These are phyloP conservation scores for Porpolomopsis calyptriformis DNA, from an alignment of 768 basidiomycete genomes.

Conservation along the genomic window DNA sequence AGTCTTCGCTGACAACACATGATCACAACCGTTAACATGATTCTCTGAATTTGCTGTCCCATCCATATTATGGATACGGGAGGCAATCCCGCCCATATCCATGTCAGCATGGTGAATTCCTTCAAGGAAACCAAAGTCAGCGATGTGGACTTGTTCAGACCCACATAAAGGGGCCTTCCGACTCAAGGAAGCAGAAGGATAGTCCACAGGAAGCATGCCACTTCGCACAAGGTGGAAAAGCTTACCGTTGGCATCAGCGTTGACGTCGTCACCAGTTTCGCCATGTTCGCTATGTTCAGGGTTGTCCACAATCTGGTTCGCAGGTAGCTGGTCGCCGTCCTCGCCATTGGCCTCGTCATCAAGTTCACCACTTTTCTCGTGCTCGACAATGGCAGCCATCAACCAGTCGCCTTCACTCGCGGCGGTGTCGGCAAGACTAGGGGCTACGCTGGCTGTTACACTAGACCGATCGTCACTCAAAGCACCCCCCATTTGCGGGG, in stretches of 20 bases:
- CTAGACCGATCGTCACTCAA: conserved; percentile 48
- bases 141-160: conserved; percentile 26
- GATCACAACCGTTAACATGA: conserved; percentile 5
- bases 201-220: conserved; percentile 36
- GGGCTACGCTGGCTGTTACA: conserved; percentile 46
- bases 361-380: conserved; percentile 44
- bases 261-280: conserved; percentile 22
- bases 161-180: conserved; percentile 38
- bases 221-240: conserved; percentile 25
- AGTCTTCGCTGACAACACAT: conserved; percentile 13
- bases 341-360: conserved; percentile 27
- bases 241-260: conserved; percentile 42
- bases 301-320: conserved; percentile 29
- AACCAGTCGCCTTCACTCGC: conserved; percentile 79
- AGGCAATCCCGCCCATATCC: conserved; percentile 29
- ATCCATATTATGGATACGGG: conserved; percentile 21
- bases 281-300: conserved; percentile 28
- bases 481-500: conserved; percentile 38
- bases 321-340: conserved; percentile 35
- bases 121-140: conserved; percentile 50
- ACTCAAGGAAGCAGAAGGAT: conserved; percentile 26
- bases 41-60: conserved; percentile 5
- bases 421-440: conserved; percentile 61
- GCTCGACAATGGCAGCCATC: conserved; percentile 78
- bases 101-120: conserved; percentile 33